These are phyloP conservation scores for Ottelia alismoides DNA, from an alignment of 106 monocot genomes.

Conservation along the genomic window DNA sequence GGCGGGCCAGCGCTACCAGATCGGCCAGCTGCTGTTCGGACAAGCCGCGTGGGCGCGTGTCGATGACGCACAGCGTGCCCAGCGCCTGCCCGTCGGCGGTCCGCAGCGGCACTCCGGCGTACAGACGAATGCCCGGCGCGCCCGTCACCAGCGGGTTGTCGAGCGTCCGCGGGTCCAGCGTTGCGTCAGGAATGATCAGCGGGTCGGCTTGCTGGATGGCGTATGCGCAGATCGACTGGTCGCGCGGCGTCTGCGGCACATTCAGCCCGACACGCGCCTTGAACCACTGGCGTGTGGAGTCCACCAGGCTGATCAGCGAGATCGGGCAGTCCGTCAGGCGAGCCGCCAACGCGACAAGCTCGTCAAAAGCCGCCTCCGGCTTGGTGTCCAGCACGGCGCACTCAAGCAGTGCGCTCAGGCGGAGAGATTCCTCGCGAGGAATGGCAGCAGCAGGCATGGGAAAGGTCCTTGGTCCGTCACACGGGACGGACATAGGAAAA, in stretches of 20 bases:
- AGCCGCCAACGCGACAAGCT: too few species aligned
- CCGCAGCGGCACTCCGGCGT: background rate
- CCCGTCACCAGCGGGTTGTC: background rate
- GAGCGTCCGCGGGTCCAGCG: background rate
- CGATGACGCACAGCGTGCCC: background rate
- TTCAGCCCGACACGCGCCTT: background rate
- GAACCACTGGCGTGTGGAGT: background rate
- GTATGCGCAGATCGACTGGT: background rate
- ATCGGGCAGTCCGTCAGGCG: too few species aligned
- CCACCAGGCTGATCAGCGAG: background rate
- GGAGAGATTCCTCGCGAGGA: too few species aligned
- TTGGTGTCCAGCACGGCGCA: too few species aligned
- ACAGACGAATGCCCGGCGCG: background rate
- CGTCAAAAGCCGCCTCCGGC: too few species aligned
- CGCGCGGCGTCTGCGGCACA: background rate
- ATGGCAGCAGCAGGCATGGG: too few species aligned
- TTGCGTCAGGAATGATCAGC: background rate
- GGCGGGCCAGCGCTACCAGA: too few species aligned
- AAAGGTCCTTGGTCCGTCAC: too few species aligned
- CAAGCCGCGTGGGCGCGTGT: background rate
- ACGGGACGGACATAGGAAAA: too few species aligned
- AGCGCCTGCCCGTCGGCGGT: background rate
- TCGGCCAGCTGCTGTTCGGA: background rate
- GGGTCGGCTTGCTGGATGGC: background rate
- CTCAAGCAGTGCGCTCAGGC: too few species aligned